Conservation (phyloP, 208 protist genomes). For the Trypanosoma vivax region DNA sequence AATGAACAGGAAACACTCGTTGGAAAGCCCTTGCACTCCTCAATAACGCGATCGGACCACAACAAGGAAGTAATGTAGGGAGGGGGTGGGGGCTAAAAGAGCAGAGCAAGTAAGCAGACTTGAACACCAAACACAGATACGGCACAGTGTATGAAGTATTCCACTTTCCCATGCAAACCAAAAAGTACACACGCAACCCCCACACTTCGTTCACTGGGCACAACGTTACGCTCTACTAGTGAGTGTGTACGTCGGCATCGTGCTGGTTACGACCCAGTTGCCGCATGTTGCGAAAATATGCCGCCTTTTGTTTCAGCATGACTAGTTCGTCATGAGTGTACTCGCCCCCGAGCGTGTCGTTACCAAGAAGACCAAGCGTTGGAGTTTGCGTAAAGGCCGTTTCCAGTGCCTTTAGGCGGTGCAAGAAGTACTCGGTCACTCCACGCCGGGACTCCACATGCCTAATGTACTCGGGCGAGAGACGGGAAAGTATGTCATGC, state of each 20-base stretch:
- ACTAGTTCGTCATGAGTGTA: slow-evolving; percentile 66
- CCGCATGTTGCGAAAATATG: slow-evolving; percentile 77
- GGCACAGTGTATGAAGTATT: no score
- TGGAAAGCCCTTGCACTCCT: no score
- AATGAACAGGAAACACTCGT: no score
- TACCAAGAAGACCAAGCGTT: slow-evolving; percentile 39
- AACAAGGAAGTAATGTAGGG: no score
- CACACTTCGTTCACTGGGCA: background rate
- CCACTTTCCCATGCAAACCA: no score
- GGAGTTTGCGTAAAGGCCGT: slow-evolving; percentile 48
- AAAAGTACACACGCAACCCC: background rate
- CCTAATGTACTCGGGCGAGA: slow-evolving; percentile 58
- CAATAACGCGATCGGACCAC: no score
- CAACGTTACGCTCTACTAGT: slow-evolving; percentile 22
- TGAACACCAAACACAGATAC: no score
- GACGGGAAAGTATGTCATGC: slow-evolving; percentile 39
- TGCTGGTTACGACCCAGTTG: slow-evolving; percentile 67
- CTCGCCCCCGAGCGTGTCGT: slow-evolving; percentile 28
- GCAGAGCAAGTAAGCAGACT: no score
- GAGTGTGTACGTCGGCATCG: slow-evolving; percentile 65
- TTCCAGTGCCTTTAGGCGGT: slow-evolving; percentile 48
- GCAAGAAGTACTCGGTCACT: slow-evolving; percentile 43
- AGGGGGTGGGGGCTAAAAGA: no score
- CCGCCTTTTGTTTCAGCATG: slow-evolving; percentile 75
- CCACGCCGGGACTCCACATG: slow-evolving; percentile 33